Base-by-base conservation (phyloP, 305 asterid genomes). In the Fraxinus sp. region DNA sequence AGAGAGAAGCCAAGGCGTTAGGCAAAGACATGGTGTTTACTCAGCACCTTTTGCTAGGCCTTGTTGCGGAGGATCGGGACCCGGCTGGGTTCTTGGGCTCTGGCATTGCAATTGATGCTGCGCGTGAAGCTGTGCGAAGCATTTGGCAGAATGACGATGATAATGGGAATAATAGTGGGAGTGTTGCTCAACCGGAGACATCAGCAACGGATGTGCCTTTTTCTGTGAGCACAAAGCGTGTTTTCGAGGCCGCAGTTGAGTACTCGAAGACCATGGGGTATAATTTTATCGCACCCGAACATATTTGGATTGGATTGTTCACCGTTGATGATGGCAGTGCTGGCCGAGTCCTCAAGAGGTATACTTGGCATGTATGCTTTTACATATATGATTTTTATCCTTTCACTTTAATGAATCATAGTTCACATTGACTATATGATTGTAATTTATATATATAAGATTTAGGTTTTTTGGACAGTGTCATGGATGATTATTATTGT, bases 171-270 rank as follows among this genome's bases (percentile, higher is more conserved):
- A 77, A 52, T 57, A 85, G 82, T 55, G 92, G 59, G 76, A 59
- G 30, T 55, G 81, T 36, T 77, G 83, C 83, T 77, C 86, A 18
- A n/a, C 80, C 93, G 39, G 91, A 83, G 68, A 76, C 88, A 9
- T 91, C 98, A 5, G 97, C 98, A 13, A 91, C 98, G 66, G 98
- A 93, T 83, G 91, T 96, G 86, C 91, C 98, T 20, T 96, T 96
- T 84, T 92, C 98, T 0, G 28, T 88, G 0, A 86, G 90, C 88
- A 88, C 97, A 1, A 96, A 96, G 82, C 89, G 93, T 10, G 97
- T 95, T 41, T 93, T 96, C 80, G 98, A 96, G 90, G 98, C 98
- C 18, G 98, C 98, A 0, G 98, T 92, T 7, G 99, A 95, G 92
- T 96, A 93, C 88, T 96, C 99, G 5, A 92, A 82, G 92, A 90